Percentiles rank a stretch among this genome's conserved stretches.
phyloP scores from a whole-genome alignment of 257 asterid genomes.

The Rehmannia glutinosa region DNA sequence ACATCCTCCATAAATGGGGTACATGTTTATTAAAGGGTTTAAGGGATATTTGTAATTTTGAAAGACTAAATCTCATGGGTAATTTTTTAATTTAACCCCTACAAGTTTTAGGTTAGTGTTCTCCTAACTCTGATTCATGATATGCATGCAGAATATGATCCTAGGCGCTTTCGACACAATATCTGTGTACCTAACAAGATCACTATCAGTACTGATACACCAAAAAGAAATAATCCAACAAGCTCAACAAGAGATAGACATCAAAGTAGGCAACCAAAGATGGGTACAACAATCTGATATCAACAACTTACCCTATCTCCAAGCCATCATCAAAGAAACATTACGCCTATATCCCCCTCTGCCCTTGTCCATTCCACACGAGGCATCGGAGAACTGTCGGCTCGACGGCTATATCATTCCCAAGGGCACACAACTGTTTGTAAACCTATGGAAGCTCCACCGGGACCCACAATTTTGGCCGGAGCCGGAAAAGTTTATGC shows the following conservation, averaged over 20 bases:
- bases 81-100: too few species aligned
- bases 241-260: conserved; percentile 42
- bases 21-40: too few species aligned
- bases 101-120: too few species aligned
- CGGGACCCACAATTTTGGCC: conserved; percentile 44
- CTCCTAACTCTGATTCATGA: neutral
- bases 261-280: conserved; percentile 33
- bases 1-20: too few species aligned
- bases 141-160: conserved; percentile 34
- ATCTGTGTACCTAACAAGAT: conserved; percentile 31
- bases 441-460: conserved; percentile 49
- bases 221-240: conserved; percentile 21
- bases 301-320: conserved; percentile 31
- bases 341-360: conserved; percentile 46
- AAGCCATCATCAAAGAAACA: conserved; percentile 50
- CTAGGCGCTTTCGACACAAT: conserved; percentile 50
- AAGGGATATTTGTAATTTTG: too few species aligned
- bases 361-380: conserved; percentile 39
- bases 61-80: too few species aligned
- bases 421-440: conserved; percentile 34
- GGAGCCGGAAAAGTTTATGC: conserved; percentile 40
- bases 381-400: conserved; percentile 34
- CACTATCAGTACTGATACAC: conserved; percentile 30
- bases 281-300: conserved; percentile 43
- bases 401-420: conserved; percentile 30